phyloP scores from a whole-genome alignment of 305 asterid genomes.

The Solanum hybrid region DNA sequence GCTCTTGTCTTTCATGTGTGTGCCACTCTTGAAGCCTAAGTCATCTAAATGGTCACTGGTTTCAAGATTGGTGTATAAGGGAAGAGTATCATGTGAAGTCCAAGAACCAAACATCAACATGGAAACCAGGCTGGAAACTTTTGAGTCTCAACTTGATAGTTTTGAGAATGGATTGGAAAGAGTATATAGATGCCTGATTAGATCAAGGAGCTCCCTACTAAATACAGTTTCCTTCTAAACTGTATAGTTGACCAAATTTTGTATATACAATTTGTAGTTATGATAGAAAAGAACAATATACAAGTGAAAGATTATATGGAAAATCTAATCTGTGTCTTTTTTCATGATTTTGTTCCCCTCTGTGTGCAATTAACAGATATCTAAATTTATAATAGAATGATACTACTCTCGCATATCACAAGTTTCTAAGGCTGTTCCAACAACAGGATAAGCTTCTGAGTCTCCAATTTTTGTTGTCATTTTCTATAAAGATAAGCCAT shows the following conservation, averaged over 20 bases:
- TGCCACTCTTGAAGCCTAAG: not conserved
- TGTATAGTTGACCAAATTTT: not conserved
- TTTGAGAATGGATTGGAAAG: conserved; percentile 5
- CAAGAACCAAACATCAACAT: not conserved
- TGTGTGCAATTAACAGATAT: not conserved
- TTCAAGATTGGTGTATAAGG: conserved; percentile 8
- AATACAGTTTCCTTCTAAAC: not conserved
- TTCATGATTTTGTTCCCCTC: not conserved
- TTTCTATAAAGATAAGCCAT: not conserved
- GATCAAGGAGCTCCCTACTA: conserved; percentile 3
- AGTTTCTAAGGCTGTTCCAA: not conserved
- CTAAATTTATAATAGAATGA: not conserved
- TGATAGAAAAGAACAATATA: not conserved
- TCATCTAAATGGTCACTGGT: not conserved
- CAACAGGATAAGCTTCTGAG: not conserved
- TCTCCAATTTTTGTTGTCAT: not conserved
- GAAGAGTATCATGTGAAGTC: not conserved
- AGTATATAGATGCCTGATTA: not conserved
- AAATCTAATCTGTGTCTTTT: not conserved
- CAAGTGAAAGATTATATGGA: not conserved
- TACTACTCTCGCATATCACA: not conserved
- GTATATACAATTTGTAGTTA: conserved; percentile 1
- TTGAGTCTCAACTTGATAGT: not conserved
- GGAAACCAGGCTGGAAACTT: not conserved
- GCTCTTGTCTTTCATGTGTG: not conserved